These are phyloP conservation scores for Colletotrichum sp. DNA, from an alignment of 2,329 filamentous ascomycete genomes.

Conservation along the genomic window DNA sequence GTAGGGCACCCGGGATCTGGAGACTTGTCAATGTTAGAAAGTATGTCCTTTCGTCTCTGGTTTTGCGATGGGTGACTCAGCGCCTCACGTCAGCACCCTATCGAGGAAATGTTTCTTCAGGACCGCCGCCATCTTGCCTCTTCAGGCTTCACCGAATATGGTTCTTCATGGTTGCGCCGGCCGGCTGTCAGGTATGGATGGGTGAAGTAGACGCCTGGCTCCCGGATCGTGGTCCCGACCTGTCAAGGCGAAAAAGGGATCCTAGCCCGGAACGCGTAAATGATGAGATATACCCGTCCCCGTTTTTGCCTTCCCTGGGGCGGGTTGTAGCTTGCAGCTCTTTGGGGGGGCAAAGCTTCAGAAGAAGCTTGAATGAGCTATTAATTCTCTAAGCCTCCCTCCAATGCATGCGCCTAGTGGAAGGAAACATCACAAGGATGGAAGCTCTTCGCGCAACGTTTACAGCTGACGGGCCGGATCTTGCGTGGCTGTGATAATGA, in stretches of 20 bases:
- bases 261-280: background rate
- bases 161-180: background rate
- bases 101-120: background rate
- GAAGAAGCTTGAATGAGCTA: background rate
- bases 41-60: background rate
- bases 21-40: background rate
- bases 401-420: background rate
- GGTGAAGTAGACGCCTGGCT: background rate
- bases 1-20: background rate
- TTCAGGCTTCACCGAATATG: background rate
- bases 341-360: background rate
- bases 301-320: background rate
- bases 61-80: background rate
- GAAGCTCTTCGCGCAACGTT: background rate
- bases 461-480: background rate
- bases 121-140: background rate
- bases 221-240: background rate
- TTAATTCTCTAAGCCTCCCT: background rate
- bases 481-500: background rate
- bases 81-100: conserved; percentile 12
- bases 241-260: background rate
- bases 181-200: background rate
- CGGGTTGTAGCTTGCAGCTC: background rate
- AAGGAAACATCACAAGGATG: background rate
- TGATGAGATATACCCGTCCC: background rate